Percentiles rank a stretch among this genome's conserved stretches.
These are phyloP conservation scores for Psophocarpus tetragonolobus DNA, from an alignment of 306 rosid species.

Conservation along the genomic window DNA sequence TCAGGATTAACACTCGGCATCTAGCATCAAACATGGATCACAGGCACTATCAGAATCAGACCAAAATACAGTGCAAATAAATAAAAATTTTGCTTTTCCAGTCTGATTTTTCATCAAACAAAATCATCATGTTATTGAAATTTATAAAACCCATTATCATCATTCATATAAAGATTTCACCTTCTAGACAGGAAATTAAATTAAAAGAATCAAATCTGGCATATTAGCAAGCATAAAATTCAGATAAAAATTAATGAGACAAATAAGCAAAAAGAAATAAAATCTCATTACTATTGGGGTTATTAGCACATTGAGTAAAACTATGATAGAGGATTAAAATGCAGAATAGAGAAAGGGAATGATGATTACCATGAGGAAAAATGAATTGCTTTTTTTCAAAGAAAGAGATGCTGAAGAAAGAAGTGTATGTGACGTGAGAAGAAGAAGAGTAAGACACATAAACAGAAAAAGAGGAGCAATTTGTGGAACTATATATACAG, in stretches of 20 bases:
- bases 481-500: neutral
- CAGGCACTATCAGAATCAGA: neutral
- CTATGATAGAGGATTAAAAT: neutral
- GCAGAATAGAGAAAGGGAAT: neutral
- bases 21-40: constrained; percentile 31
- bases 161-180: neutral
- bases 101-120: neutral
- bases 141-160: neutral
- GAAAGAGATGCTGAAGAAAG: constrained; percentile 12
- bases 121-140: neutral
- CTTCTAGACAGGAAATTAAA: neutral
- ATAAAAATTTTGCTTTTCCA: neutral
- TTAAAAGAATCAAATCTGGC: neutral
- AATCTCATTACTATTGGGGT: neutral
- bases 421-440: neutral
- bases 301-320: neutral
- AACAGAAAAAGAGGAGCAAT: neutral
- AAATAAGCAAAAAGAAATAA: neutral
- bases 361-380: constrained; percentile 25
- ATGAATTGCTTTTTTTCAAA: neutral
- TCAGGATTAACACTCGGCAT: constrained; percentile 51
- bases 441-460: neutral
- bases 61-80: neutral
- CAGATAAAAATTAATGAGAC: neutral
- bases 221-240: neutral